Percentiles rank a stretch among this genome's conserved stretches.
Conservation (phyloP, 108 stramenopile genomes). For the Parmales sp. region DNA sequence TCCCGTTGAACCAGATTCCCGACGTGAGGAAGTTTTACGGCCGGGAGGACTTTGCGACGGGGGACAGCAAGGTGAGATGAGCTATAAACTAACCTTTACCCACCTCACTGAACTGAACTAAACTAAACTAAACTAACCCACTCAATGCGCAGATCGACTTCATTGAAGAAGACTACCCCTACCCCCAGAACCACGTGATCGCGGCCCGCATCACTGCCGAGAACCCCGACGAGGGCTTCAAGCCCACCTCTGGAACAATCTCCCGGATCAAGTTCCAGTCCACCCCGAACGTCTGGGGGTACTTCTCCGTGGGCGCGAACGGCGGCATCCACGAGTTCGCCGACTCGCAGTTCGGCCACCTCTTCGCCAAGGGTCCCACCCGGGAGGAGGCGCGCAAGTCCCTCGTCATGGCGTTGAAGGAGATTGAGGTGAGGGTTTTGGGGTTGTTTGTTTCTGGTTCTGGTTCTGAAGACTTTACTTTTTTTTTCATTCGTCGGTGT, state of each 20-base stretch:
- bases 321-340: constrained; percentile 97
- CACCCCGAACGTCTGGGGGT: constrained; percentile 91
- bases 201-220: constrained; percentile 98
- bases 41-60: constrained; percentile 55
- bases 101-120: no score
- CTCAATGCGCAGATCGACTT: constrained; percentile 90
- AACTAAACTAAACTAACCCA: no score
- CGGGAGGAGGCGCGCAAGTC: constrained; percentile 90
- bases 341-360: constrained; percentile 96
- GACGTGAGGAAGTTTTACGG: constrained; percentile 77
- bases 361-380: constrained; percentile 88
- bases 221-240: constrained; percentile 98
- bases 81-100: no score
- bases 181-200: constrained; percentile 78
- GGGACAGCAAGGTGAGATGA: no score
- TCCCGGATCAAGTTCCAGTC: constrained; percentile 98
- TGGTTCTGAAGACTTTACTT: no score
- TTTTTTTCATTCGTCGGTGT: no score
- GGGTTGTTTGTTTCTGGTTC: no score
- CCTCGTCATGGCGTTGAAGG: constrained; percentile 88
- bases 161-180: constrained; percentile 71
- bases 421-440: constrained; percentile 95
- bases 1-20: constrained; percentile 86
- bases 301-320: constrained; percentile 92
- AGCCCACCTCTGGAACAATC: constrained; percentile 91